Percentiles rank a stretch among this genome's conserved stretches.
phyloP scores from a whole-genome alignment of 2,329 filamentous ascomycete species.

The Neopestalotiopsis sp. region DNA sequence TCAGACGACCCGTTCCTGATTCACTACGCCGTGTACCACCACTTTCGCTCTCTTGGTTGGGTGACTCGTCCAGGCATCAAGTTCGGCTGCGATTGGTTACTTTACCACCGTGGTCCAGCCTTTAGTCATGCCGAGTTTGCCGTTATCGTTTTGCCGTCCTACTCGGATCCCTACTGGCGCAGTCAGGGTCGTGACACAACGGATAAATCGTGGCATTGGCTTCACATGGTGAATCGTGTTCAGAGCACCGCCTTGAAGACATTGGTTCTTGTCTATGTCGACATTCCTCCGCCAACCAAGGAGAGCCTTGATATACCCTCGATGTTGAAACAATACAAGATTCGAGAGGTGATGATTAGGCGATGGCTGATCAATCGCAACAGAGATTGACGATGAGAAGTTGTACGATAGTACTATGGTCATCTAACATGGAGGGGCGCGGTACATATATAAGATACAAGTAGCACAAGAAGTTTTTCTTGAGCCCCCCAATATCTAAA shows the following conservation, averaged over 20 bases:
- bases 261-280: conserved; percentile 87
- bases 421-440: no score
- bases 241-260: conserved; percentile 91
- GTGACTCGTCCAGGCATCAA: conserved; percentile 92
- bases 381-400: conserved; percentile 35
- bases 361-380: conserved; percentile 87
- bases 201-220: conserved; percentile 74
- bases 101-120: conserved; percentile 91
- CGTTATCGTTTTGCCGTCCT: conserved; percentile 82
- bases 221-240: conserved; percentile 89
- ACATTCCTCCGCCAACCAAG: conserved; percentile 75
- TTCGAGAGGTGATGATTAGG: conserved; percentile 81
- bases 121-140: conserved; percentile 97
- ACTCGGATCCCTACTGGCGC: conserved; percentile 76
- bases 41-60: conserved; percentile 95
- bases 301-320: conserved; percentile 62
- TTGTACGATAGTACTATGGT: no score
- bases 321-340: conserved; percentile 71
- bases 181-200: conserved; percentile 55
- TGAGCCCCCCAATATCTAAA: no score
- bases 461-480: no score
- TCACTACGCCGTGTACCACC: conserved; percentile 90
- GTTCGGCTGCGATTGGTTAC: conserved; percentile 92
- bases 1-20: conserved; percentile 86
- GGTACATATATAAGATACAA: no score